phyloP scores from a whole-genome alignment of 495 filamentous ascomycete genomes.

The Podospora anserina region DNA sequence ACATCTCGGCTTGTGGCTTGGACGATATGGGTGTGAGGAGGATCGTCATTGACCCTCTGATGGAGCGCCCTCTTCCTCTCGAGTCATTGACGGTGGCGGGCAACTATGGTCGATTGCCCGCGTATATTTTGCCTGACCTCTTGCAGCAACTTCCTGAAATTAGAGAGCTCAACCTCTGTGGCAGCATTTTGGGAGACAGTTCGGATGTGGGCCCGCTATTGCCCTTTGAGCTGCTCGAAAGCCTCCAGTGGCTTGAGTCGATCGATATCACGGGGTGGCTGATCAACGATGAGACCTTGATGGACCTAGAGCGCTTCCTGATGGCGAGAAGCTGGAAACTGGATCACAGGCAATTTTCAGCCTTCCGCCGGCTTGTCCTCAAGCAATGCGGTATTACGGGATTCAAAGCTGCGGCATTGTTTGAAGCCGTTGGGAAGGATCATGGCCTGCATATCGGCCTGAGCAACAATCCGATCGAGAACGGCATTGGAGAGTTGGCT shows the following conservation, averaged over 20 bases:
- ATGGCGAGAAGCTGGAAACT: constrained; percentile 50
- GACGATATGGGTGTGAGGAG: constrained; percentile 27
- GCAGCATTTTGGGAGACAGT: constrained; percentile 74
- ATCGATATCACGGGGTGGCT: constrained; percentile 72
- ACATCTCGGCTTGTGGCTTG: constrained; percentile 32
- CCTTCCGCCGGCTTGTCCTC: constrained; percentile 65
- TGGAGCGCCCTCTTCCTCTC: constrained; percentile 19
- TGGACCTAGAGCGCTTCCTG: constrained; percentile 50
- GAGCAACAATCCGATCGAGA: constrained; percentile 77
- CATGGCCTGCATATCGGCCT: constrained; percentile 73
- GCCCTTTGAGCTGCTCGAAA: constrained; percentile 24
- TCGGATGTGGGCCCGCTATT: constrained; percentile 23
- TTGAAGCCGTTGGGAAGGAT: constrained; percentile 65
- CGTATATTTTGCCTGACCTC: constrained; percentile 25
- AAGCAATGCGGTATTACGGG: constrained; percentile 80
- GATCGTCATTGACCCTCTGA: constrained; percentile 47
- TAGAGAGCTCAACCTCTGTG: constrained; percentile 64
- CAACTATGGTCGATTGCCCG: constrained; percentile 69
- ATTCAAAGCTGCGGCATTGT: constrained; percentile 69
- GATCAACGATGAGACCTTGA: constrained; percentile 58
- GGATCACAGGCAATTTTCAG: constrained; percentile 58
- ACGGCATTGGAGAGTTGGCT: constrained; percentile 64
- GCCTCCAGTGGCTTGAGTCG: constrained; percentile 34
- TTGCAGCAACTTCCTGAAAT: constrained; percentile 25
- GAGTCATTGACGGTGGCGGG: constrained; percentile 61